phyloP scores from a whole-genome alignment of 257 asterid genomes.

The Solanum chilense region DNA sequence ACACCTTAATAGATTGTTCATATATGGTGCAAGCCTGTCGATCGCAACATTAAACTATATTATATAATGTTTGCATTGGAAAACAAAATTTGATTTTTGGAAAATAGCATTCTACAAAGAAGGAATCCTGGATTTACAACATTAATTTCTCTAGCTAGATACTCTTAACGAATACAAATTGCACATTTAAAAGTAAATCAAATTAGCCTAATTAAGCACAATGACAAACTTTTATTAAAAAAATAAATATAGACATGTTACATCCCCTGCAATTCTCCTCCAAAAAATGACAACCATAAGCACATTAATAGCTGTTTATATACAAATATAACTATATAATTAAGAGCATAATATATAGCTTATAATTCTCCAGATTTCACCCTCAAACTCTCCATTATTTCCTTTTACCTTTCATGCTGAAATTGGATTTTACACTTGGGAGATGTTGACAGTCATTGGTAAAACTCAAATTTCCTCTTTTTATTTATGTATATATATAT shows the following conservation, averaged over 20 bases:
- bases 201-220: not conserved
- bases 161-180: not conserved
- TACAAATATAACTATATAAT: not conserved
- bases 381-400: too few relatives aligned
- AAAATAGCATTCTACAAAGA: not conserved
- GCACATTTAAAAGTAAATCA: not conserved
- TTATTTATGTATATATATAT: too few relatives aligned
- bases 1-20: not conserved
- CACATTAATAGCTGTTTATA: not conserved
- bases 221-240: not conserved
- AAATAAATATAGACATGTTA: not conserved
- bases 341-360: not conserved
- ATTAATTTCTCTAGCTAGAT: not conserved
- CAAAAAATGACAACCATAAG: not conserved
- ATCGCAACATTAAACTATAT: not conserved
- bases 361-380: not conserved
- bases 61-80: not conserved
- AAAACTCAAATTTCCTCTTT: too few relatives aligned
- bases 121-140: not conserved
- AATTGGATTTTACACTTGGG: not conserved
- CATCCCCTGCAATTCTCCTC: not conserved
- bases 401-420: not conserved
- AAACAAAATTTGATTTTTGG: not conserved
- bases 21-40: not conserved
- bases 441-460: not conserved